Evolutionary conservation across 2,329 filamentous ascomycete species (phyloP).

Genomic region (Aureobasidium sp.): DNA sequence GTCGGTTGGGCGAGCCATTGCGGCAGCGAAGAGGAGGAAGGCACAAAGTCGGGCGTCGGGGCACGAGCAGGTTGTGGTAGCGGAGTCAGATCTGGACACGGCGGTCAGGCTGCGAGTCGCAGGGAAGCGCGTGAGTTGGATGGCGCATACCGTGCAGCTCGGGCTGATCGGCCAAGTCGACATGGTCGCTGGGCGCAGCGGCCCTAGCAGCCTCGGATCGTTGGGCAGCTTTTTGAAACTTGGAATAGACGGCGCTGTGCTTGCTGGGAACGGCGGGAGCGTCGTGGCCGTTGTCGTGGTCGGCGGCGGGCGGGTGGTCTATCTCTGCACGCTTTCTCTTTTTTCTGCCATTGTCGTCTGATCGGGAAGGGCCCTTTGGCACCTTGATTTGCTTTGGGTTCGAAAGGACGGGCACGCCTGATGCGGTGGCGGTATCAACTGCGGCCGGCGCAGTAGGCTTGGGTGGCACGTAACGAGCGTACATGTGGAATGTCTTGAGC

Average conservation of each 20-base stretch:
- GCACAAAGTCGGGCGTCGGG: conserved; percentile 49
- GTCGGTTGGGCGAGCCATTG: conserved; percentile 72
- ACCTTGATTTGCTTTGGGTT: neutral
- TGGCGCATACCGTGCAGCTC: conserved; percentile 45
- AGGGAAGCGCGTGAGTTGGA: neutral
- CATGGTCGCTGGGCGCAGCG: conserved; percentile 17
- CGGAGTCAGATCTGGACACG: conserved; percentile 59
- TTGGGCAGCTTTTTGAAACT: conserved; percentile 35
- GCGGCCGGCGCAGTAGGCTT: conserved; percentile 20
- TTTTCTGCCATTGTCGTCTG: conserved; percentile 14
- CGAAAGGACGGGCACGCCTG: neutral
- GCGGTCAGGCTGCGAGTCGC: neutral
- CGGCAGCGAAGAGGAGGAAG: conserved; percentile 72
- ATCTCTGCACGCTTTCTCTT: conserved; percentile 28
- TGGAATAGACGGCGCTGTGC: conserved; percentile 34
- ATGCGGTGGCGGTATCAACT: neutral
- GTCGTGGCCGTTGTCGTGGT: neutral
- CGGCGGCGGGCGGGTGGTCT: conserved; percentile 22
- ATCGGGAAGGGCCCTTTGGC: conserved; percentile 6
- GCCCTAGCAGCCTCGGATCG: conserved; percentile 18
- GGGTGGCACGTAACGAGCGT: conserved; percentile 42
- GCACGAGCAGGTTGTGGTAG: conserved; percentile 69
- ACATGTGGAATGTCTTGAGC: conserved; percentile 18
- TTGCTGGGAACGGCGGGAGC: conserved; percentile 22
- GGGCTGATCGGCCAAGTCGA: conserved; percentile 22